Evolutionary conservation across 345 rosid species (phyloP), one percentile per base, ranked within the genome.

Genomic region (Combretum micranthum): DNA sequence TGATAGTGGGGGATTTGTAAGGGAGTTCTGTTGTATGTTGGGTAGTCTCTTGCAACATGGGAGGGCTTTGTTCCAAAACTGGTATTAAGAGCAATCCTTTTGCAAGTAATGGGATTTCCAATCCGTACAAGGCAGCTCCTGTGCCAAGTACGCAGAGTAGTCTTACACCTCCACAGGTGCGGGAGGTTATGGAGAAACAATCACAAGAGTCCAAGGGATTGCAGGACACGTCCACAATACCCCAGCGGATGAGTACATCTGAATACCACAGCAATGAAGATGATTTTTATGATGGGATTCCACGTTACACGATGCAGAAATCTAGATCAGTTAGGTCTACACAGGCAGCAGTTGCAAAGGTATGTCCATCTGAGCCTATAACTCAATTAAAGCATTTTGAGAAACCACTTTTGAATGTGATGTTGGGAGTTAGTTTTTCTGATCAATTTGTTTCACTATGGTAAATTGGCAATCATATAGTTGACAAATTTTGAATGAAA

Each of bases 271-370:
- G 47, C 57, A 47, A 60, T 6, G 26, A 39, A 3, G 81, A 82
- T 57, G 80, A 74, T 53, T 76, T 77, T 44, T 84, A 87, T 23
- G 95, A 87, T 50, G 95, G 91, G 44, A 87, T 87, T 72, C 95
- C 95, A 19, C 75, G 82, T 23, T 71, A 60, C 16, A 62, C 75
- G 26, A 25, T 57, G 42, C 77, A 72, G 46, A 76, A 76, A 59
- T 69, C 79, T 8, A 69, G 83, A 65, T 72, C 91, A 3, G 63
- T 63, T 13, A 72, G 83, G 68, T 72, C 85, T 44, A 72, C 70
- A 22, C 83, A 80, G 54, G 79, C 81, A 1, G 72, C 81, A 6
- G 83, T 80, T 65, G 75, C 88, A 26, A 85, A 76, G 85, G 92
- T 84, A 42, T 44, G 70, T 18, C 5, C 52, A 13, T 22, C 37